Conservation (phyloP, 1,284 basidiomycete species). For the Exobasidium rhododendri region DNA sequence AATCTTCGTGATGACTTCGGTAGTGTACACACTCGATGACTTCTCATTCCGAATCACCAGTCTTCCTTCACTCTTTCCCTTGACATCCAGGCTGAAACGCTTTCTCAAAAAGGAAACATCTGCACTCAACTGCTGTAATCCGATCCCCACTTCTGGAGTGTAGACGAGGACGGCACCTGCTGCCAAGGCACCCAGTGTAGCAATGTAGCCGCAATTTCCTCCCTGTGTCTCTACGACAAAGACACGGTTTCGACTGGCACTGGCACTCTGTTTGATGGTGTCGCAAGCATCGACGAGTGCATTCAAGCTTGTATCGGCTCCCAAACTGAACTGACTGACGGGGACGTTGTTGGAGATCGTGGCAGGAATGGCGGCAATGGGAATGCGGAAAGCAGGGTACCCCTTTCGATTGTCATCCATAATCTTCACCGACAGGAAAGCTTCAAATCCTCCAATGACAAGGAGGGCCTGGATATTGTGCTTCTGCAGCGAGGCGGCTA, state of each 20-base stretch:
- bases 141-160: slow-evolving; percentile 86
- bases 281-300: slow-evolving; percentile 97
- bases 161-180: slow-evolving; percentile 90
- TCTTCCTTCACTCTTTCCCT: slow-evolving; percentile 86
- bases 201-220: slow-evolving; percentile 91
- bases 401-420: slow-evolving; percentile 74
- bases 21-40: slow-evolving; percentile 83
- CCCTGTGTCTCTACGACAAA: slow-evolving; percentile 99
- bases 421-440: slow-evolving; percentile 73
- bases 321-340: slow-evolving; percentile 89
- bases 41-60: slow-evolving; percentile 81
- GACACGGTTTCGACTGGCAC: slow-evolving; percentile 87
- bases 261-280: slow-evolving; percentile 95
- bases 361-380: slow-evolving; percentile 59
- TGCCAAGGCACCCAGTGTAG: slow-evolving; percentile 89
- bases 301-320: slow-evolving; percentile 92
- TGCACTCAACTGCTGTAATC: slow-evolving; percentile 71
- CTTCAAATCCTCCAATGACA: slow-evolving; percentile 94
- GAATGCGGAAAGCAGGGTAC: slow-evolving; percentile 78
- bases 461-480: slow-evolving; percentile 77
- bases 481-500: slow-evolving; percentile 82
- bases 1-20: slow-evolving; percentile 88
- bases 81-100: slow-evolving; percentile 78
- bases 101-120: slow-evolving; percentile 88
- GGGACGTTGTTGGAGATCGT: slow-evolving; percentile 98